A percentile compares a stretch with the other conserved stretches of the same genome.
phyloP scores from a whole-genome alignment of 2,329 filamentous ascomycete species.

The Aspergillus tamarii region DNA sequence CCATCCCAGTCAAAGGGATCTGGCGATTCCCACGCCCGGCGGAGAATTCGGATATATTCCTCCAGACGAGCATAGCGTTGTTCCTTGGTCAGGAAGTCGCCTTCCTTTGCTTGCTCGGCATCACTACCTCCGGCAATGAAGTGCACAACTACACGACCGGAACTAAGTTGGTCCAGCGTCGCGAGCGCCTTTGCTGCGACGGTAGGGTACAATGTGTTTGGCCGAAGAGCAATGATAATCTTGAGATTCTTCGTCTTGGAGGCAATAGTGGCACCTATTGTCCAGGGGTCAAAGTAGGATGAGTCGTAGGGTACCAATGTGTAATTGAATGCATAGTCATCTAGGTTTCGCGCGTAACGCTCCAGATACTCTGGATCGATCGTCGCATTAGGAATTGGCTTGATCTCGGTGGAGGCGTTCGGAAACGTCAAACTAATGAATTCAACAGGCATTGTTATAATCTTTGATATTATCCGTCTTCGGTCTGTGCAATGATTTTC shows the following conservation, averaged over 20 bases:
- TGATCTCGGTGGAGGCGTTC: conserved; percentile 60
- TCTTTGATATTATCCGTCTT: too few species aligned
- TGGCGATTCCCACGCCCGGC: conserved; percentile 59
- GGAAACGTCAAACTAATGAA: conserved; percentile 64
- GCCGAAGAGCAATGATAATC: conserved; percentile 64
- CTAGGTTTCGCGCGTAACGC: conserved; percentile 60
- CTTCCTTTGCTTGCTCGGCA: conserved; percentile 62
- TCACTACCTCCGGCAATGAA: conserved; percentile 67
- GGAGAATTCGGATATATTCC: conserved; percentile 65
- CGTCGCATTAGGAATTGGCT: conserved; percentile 54
- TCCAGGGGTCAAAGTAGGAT: conserved; percentile 60
- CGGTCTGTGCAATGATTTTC: too few species aligned
- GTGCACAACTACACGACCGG: conserved; percentile 62
- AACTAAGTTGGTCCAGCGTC: conserved; percentile 63
- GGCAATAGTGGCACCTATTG: conserved; percentile 61
- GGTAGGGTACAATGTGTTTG: conserved; percentile 65
- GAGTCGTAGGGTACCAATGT: conserved; percentile 64
- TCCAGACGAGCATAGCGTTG: conserved; percentile 62
- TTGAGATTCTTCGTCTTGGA: conserved; percentile 62
- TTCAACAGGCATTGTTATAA: conserved; percentile 44
- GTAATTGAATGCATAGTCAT: conserved; percentile 65
- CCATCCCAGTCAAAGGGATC: conserved; percentile 66
- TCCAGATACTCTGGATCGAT: conserved; percentile 60
- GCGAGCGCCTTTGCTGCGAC: conserved; percentile 65
- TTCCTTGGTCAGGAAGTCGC: conserved; percentile 62